Percentiles rank a stretch among this genome's conserved stretches.
Evolutionary conservation across 768 basidiomycete genomes (phyloP).

Genomic region (Xanthoconium stramineum): DNA sequence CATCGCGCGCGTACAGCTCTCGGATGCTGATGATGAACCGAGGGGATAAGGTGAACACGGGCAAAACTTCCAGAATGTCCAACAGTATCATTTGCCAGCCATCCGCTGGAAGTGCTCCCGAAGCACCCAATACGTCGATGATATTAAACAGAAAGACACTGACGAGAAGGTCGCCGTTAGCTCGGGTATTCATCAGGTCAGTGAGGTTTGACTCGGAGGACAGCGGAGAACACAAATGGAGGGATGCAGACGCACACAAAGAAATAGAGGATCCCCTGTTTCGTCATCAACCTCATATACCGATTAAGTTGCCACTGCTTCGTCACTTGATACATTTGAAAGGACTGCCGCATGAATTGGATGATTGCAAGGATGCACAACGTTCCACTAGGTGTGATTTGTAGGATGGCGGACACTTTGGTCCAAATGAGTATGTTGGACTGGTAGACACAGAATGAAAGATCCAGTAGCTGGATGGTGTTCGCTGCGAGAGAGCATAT

Average conservation of each 20-base stretch:
- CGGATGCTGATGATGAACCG: background rate
- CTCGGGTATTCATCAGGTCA: no score
- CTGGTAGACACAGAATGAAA: background rate
- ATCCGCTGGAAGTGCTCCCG: background rate
- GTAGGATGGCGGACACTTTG: background rate
- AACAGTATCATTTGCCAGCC: background rate
- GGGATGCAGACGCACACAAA: background rate
- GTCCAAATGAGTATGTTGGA: background rate
- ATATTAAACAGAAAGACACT: background rate
- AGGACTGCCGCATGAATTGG: background rate
- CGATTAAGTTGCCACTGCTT: background rate
- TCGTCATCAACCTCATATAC: background rate
- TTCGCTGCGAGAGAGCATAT: background rate
- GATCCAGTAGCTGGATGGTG: background rate
- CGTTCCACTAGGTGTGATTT: background rate
- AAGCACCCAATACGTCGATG: background rate
- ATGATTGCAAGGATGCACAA: background rate
- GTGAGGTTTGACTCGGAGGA: no score
- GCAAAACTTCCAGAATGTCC: background rate
- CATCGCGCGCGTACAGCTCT: no score
- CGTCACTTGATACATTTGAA: background rate
- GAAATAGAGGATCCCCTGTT: background rate
- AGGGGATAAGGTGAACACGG: background rate
- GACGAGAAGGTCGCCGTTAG: no score
- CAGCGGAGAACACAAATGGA: no score